Percentiles rank a stretch among this genome's conserved stretches.
Conservation (phyloP, 1,139 yeast species). For the Taphrina communis region DNA sequence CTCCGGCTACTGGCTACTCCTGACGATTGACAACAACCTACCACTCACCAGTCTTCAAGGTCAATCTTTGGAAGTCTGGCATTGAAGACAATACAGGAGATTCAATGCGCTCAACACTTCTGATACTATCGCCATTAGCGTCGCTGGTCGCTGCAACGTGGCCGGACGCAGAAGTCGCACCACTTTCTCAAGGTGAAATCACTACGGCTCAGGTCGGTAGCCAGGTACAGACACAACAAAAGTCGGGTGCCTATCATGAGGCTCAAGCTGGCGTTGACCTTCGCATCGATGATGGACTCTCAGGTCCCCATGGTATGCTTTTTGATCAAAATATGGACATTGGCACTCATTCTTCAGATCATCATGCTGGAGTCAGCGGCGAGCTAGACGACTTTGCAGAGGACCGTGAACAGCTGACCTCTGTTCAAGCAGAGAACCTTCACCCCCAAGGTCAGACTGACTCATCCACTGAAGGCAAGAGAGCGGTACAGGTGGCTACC, state of each 20-base stretch:
- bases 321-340: no score
- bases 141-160: slow-evolving; percentile 4
- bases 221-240: background rate
- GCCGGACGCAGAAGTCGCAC: background rate
- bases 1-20: background rate
- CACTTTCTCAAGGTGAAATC: background rate
- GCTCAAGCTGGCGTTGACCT: no score
- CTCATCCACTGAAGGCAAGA: background rate
- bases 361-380: no score
- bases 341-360: no score
- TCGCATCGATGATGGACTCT: no score
- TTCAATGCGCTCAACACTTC: background rate
- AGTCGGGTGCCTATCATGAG: no score
- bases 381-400: no score
- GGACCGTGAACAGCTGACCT: no score
- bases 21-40: background rate
- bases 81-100: background rate
- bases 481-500: background rate
- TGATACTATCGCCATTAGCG: background rate
- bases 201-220: background rate
- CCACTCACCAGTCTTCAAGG: no score
- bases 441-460: background rate
- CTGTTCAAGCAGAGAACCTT: no score
- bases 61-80: no score
- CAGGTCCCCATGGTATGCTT: no score